Evolutionary conservation across 257 asterid species (phyloP).

Genomic region (Nicotiana tomentosiformis): DNA sequence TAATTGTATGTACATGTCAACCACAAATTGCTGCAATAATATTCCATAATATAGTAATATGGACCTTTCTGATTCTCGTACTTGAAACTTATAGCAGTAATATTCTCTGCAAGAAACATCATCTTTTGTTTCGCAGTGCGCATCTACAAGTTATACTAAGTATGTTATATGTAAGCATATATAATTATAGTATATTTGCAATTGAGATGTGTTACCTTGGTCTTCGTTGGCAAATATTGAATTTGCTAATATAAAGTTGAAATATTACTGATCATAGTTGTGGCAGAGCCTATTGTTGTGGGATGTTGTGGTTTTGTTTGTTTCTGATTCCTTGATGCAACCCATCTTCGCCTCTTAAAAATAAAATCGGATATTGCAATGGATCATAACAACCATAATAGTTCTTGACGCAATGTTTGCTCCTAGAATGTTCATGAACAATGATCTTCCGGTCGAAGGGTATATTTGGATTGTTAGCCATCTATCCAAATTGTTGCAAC

Average conservation of each 20-base stretch:
- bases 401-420: neutral
- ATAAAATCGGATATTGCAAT: neutral
- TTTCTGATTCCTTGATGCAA: neutral
- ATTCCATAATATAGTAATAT: no score
- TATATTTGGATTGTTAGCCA: neutral
- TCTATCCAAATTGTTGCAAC: neutral
- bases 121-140: no score
- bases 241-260: neutral
- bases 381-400: neutral
- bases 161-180: no score
- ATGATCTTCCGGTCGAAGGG: neutral
- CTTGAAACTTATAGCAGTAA: no score
- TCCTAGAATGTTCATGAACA: neutral
- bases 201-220: neutral
- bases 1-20: no score
- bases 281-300: neutral
- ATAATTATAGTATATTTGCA: neutral
- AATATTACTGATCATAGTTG: neutral
- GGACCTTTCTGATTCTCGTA: no score
- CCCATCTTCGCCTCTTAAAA: neutral
- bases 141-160: no score
- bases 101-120: no score
- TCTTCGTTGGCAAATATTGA: neutral
- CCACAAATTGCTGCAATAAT: no score
- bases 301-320: no score